These are phyloP conservation scores for Nakazawaea ishiwadae DNA, from an alignment of 805 yeast genomes.

Conservation along the genomic window DNA sequence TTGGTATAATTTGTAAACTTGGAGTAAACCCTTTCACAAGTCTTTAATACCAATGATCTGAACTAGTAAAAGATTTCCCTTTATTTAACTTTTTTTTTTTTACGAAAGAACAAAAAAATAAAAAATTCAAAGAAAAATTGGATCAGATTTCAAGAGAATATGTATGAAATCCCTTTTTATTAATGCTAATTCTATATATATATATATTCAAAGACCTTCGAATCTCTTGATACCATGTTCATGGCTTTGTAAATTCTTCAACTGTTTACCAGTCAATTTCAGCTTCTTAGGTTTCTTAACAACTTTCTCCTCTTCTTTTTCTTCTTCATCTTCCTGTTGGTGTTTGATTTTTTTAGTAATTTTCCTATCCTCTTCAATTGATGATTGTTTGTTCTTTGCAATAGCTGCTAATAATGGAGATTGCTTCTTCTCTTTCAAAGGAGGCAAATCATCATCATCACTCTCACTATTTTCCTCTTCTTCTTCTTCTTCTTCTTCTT, in stretches of 20 bases:
- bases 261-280: conserved; percentile 38
- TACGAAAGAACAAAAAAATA: too few relatives aligned
- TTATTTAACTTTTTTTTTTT: too few relatives aligned
- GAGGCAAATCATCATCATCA: conserved; percentile 11
- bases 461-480: conserved; percentile 16
- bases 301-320: conserved; percentile 11
- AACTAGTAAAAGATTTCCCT: too few relatives aligned
- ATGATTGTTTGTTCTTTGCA: background rate
- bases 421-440: conserved; percentile 6
- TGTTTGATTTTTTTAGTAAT: conserved; percentile 15
- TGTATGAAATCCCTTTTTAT: too few relatives aligned
- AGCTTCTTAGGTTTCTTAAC: conserved; percentile 29
- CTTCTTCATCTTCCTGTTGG: conserved; percentile 19
- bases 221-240: conserved; percentile 64
- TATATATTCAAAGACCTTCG: conserved; percentile 53
- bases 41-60: too few relatives aligned
- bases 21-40: too few relatives aligned
- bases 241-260: conserved; percentile 42
- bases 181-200: too few relatives aligned
- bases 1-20: too few relatives aligned
- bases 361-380: conserved; percentile 11
- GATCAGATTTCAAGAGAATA: too few relatives aligned
- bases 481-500: conserved; percentile 15
- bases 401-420: conserved; percentile 1
- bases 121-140: too few relatives aligned